phyloP scores from a whole-genome alignment of 2,329 filamentous ascomycete genomes.

The Lecanicillium sp. region DNA sequence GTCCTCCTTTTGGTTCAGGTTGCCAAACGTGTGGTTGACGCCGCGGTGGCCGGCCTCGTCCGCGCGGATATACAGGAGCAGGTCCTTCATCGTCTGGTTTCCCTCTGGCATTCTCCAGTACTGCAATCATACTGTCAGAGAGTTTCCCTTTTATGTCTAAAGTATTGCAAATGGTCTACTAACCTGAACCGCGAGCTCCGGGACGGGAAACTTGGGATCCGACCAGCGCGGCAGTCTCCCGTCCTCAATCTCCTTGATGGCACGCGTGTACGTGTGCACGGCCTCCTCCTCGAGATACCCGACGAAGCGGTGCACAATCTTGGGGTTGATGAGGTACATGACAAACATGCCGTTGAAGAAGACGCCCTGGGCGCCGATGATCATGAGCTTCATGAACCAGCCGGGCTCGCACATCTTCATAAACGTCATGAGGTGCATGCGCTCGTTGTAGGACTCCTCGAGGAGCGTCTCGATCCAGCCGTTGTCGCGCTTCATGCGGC shows the following conservation, averaged over 20 bases:
- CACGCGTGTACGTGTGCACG: slow-evolving; percentile 88
- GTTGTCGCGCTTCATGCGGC: slow-evolving; percentile 85
- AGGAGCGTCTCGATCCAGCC: slow-evolving; percentile 93
- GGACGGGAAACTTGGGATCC: slow-evolving; percentile 62
- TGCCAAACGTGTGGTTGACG: slow-evolving; percentile 91
- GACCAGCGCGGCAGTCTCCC: slow-evolving; percentile 82
- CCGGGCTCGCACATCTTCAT: slow-evolving; percentile 74
- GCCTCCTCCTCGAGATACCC: slow-evolving; percentile 97
- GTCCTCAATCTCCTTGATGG: slow-evolving; percentile 77
- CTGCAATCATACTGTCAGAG: slow-evolving; percentile 19
- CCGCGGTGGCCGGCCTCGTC: slow-evolving; percentile 87
- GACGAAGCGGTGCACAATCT: slow-evolving; percentile 89
- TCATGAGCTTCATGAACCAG: slow-evolving; percentile 86
- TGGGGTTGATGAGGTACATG: slow-evolving; percentile 78
- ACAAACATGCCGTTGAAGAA: slow-evolving; percentile 96
- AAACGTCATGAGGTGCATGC: slow-evolving; percentile 90
- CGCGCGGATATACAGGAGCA: slow-evolving; percentile 84
- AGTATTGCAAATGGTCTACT: slow-evolving; percentile 14
- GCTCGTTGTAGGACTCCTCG: slow-evolving; percentile 86
- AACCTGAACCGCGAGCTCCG: slow-evolving; percentile 73
- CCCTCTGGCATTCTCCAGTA: slow-evolving; percentile 96
- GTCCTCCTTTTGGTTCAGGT: slow-evolving; percentile 77
- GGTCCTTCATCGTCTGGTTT: slow-evolving; percentile 73
- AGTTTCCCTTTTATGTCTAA: neutral
- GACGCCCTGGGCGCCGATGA: slow-evolving; percentile 86